Base-by-base conservation (phyloP, 164 flowering plant species). In the Magnolia kwangsiensis region DNA sequence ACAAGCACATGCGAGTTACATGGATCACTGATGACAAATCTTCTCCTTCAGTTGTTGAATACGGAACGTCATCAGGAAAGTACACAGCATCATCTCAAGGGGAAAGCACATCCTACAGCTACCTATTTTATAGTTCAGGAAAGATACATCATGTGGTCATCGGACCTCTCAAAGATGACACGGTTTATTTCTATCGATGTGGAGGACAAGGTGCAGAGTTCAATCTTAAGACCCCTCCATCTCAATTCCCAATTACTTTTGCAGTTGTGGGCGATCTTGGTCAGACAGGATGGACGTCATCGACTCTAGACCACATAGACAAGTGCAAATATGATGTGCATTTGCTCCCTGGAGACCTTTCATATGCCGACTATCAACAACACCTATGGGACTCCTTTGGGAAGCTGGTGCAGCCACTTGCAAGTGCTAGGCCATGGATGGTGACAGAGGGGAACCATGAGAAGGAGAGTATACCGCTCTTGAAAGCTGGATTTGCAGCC, bases 401-500 rank as follows among this genome's bases (percentile, higher is more conserved):
- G 68, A 84, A 88, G 81, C 83, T 92, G 75, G 93, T 96, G 78
- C 87, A 96, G 87, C 99, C 99, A 14, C 91, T 92, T 80, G 97
- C 99, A 1, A 96, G 98, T 82, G 76, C 89, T 21, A 90, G 93
- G 83, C 96, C 98, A 8, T 96, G 99, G 98, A 96, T 96, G 98
- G 99, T 94, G 51, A 94, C 97, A 29, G 79, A 96, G 84, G 98
- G 99, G 24, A 94, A 96, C 85, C 98, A 94, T 84, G 98, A 94
- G 83, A 80, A 84, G 79, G 98, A 96, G 81, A 63, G 67, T 24
- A 90, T 94, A 76, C 97, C 91, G 16, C 73, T 94, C 3, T 7
- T 94, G 3, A 86, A 80, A 74, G 88, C 84, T 71, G 88, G 88
- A 8, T 94, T 94, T 82, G 79, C 72, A 72, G 83, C 99, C 27